Percentiles rank a stretch among this genome's conserved stretches.
Conservation (phyloP, 805 yeast genomes). For the Naumovozyma baii region DNA sequence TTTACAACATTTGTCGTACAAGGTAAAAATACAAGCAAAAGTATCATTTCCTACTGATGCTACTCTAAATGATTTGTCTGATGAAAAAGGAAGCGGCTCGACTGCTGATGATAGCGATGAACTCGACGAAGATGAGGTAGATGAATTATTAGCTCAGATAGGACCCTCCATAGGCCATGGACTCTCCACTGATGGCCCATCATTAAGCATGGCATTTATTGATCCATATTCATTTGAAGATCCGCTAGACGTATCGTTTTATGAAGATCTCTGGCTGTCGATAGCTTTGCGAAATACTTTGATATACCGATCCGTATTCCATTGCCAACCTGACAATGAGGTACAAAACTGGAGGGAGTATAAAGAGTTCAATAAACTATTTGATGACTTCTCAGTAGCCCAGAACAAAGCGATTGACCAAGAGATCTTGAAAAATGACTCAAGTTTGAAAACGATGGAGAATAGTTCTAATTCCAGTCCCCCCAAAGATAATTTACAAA, state of each 20-base stretch:
- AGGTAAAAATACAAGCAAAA: slow-evolving; percentile 27
- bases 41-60: slow-evolving; percentile 1
- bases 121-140: slow-evolving; percentile 24
- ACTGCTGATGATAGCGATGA: slow-evolving; percentile 8
- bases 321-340: slow-evolving; percentile 87
- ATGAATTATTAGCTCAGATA: slow-evolving; percentile 22
- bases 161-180: slow-evolving; percentile 13
- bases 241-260: slow-evolving; percentile 74
- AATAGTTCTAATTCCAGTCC: neutral
- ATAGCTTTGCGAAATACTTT: slow-evolving; percentile 77
- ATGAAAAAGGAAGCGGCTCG: slow-evolving; percentile 10
- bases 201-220: slow-evolving; percentile 38
- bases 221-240: slow-evolving; percentile 88
- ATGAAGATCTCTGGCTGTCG: slow-evolving; percentile 76
- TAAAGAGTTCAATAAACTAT: slow-evolving; percentile 54
- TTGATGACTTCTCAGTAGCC: slow-evolving; percentile 41
- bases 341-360: slow-evolving; percentile 89
- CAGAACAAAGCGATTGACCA: slow-evolving; percentile 26
- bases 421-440: neutral
- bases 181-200: slow-evolving; percentile 3
- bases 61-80: slow-evolving; percentile 1
- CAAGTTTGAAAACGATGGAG: neutral
- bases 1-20: slow-evolving; percentile 55
- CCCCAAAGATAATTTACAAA: neutral
- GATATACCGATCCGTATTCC: slow-evolving; percentile 75